These are phyloP conservation scores for Coccomyxa sp. DNA, from an alignment of 139 green algal genomes.

Conservation along the genomic window DNA sequence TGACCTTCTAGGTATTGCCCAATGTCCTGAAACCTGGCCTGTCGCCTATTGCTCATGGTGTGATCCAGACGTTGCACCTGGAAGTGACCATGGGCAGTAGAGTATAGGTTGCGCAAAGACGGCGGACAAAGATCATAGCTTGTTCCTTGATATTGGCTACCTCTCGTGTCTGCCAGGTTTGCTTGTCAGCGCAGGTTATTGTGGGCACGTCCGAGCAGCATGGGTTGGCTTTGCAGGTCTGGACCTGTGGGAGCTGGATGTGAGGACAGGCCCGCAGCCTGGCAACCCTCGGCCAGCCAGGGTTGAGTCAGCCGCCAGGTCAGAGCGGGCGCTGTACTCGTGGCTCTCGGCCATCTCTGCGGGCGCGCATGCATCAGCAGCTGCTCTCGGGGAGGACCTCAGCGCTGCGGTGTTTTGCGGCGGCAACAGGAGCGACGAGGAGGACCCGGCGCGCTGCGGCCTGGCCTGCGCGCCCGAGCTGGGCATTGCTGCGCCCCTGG, in stretches of 20 bases:
- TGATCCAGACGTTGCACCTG: not conserved
- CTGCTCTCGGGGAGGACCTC: not conserved
- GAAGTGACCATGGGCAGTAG: too few relatives aligned
- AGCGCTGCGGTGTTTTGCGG: not conserved
- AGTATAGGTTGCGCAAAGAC: too few relatives aligned
- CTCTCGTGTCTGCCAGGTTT: too few relatives aligned
- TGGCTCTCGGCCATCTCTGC: not conserved
- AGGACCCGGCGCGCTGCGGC: not conserved
- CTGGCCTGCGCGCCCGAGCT: not conserved
- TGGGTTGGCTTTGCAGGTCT: not conserved
- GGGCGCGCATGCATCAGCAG: not conserved
- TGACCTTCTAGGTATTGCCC: not conserved
- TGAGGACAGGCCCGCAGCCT: not conserved
- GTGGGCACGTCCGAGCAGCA: not conserved
- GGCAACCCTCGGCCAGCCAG: too few relatives aligned
- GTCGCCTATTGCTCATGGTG: not conserved
- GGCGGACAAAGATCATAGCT: too few relatives aligned
- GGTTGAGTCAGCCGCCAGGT: not conserved
- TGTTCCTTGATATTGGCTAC: too few relatives aligned
- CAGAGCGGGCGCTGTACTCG: not conserved
- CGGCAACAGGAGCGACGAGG: not conserved
- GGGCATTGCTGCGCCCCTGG: not conserved
- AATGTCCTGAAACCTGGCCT: not conserved
- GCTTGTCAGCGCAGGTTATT: not conserved
- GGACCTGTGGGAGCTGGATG: not conserved